phyloP scores from a whole-genome alignment of 2,329 filamentous ascomycete species.

The Verruconis gallopava region DNA sequence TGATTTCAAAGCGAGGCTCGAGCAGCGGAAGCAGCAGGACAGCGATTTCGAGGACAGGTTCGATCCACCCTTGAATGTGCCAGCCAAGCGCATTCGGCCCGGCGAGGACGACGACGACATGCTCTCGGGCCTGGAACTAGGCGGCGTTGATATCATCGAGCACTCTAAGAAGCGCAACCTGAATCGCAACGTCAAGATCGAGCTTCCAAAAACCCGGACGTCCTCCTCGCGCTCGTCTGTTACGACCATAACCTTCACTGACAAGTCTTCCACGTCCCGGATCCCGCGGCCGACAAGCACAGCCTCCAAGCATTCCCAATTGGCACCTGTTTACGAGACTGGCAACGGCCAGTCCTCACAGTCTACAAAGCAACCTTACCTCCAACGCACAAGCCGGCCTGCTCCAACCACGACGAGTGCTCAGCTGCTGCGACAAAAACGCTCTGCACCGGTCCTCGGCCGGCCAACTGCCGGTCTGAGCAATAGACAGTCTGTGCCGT shows the following conservation, averaged over 20 bases:
- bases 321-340: conserved; percentile 90
- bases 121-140: conserved; percentile 10
- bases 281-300: conserved; percentile 63
- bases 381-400: conserved; percentile 34
- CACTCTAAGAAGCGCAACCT: conserved; percentile 70
- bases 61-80: conserved; percentile 6
- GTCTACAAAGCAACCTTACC: conserved; percentile 38
- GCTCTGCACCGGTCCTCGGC: conserved; percentile 46
- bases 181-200: conserved; percentile 85
- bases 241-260: conserved; percentile 83
- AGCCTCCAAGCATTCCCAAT: conserved; percentile 48
- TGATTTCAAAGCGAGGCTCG: conserved; percentile 67
- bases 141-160: conserved; percentile 56
- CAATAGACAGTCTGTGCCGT: conserved; percentile 62
- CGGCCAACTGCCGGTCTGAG: conserved; percentile 34
- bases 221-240: conserved; percentile 61
- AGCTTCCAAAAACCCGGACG: conserved; percentile 45
- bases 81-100: conserved; percentile 14
- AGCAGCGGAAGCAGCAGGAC: conserved; percentile 46
- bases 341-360: conserved; percentile 57
- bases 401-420: conserved; percentile 41
- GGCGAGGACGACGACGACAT: conserved; percentile 19
- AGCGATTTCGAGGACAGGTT: conserved; percentile 26
- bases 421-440: conserved; percentile 45
- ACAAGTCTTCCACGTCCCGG: conserved; percentile 54